phyloP scores from a whole-genome alignment of 2,329 filamentous ascomycete species.

The Curvularia hawaiiensis region DNA sequence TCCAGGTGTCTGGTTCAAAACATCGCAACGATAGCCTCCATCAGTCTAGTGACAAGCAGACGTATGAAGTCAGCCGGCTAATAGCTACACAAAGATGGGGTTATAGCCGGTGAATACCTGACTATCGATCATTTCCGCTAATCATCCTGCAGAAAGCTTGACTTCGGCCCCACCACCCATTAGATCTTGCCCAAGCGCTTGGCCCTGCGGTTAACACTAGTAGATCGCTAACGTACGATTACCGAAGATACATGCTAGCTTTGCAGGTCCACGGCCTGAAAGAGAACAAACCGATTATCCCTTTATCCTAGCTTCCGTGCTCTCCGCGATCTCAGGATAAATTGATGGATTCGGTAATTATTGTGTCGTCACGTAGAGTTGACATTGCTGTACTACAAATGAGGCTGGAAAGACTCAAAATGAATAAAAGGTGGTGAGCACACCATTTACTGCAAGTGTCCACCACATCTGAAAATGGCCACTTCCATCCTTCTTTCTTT shows the following conservation, averaged over 20 bases:
- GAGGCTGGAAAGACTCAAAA: background rate
- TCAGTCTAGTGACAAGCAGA: background rate
- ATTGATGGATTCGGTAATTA: background rate
- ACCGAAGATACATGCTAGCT: background rate
- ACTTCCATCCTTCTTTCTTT: conserved; percentile 4
- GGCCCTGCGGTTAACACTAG: background rate
- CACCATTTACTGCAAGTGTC: background rate
- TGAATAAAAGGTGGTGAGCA: background rate
- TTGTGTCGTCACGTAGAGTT: background rate
- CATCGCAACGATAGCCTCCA: background rate
- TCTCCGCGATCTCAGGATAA: background rate
- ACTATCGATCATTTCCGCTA: background rate
- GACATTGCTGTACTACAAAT: background rate
- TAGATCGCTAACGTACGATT: background rate
- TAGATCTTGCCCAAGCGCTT: background rate
- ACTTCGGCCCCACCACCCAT: background rate
- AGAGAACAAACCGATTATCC: background rate
- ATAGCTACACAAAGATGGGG: background rate
- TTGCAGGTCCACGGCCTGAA: background rate
- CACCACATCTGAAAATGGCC: background rate
- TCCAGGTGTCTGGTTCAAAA: background rate
- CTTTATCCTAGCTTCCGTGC: background rate
- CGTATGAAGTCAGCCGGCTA: background rate
- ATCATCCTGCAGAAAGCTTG: conserved; percentile 6
- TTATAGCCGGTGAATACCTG: background rate